Percentiles rank a stretch among this genome's conserved stretches.
phyloP scores from a whole-genome alignment of 352 stramenopile genomes.

The Phytophthora macrochlamydospora region DNA sequence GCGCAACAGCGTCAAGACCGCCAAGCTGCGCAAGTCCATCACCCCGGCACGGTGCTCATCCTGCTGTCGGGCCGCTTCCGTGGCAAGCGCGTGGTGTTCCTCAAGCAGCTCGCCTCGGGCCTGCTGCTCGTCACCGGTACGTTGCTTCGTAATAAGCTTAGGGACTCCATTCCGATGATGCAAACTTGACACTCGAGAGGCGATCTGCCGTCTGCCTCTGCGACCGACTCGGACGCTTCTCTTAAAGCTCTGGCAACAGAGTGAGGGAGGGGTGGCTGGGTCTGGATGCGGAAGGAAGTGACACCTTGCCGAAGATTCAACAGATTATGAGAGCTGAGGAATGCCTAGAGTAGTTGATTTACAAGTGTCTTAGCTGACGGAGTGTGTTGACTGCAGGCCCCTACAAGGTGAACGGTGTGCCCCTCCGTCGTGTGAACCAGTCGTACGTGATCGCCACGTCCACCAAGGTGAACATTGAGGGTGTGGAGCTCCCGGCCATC shows the following conservation, averaged over 20 bases:
- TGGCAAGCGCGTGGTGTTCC: constrained; percentile 98
- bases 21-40: constrained; percentile 96
- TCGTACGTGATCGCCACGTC: constrained; percentile 99
- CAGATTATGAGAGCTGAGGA: constrained; percentile 93
- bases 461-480: constrained; percentile 96
- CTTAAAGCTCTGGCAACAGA: neutral
- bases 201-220: constrained; percentile 22
- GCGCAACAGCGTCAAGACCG: constrained; percentile 84
- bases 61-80: constrained; percentile 96
- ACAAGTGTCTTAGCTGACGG: neutral
- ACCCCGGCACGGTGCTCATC: constrained; percentile 98
- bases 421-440: constrained; percentile 98
- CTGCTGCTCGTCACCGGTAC: constrained; percentile 95
- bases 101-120: constrained; percentile 97
- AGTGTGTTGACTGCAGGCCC: constrained; percentile 77
- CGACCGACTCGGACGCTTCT: neutral
- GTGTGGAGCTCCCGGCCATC: constrained; percentile 93
- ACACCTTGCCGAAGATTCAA: constrained; percentile 60
- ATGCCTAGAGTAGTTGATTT: constrained; percentile 13
- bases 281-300: constrained; percentile 3
- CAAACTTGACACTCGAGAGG: constrained; percentile 74
- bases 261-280: constrained; percentile 1
- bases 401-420: constrained; percentile 99
- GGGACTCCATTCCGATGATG: constrained; percentile 61
- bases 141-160: no score